Conservation (phyloP, 352 stramenopile genomes). For the Poterioochromonas sp. region DNA sequence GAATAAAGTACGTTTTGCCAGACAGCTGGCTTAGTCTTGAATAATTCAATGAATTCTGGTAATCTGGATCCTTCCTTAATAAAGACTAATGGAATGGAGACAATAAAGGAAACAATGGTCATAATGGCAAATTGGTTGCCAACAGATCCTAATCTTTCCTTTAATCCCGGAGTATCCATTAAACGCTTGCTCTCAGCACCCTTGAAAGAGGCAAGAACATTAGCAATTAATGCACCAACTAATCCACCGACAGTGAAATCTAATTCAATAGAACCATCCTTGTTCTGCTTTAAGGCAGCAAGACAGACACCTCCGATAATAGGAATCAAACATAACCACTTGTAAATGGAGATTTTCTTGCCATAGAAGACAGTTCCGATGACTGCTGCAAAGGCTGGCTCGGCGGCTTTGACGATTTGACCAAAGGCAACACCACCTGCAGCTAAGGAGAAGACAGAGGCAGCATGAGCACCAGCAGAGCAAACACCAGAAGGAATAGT, state of each 20-base stretch:
- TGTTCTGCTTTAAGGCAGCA: slow-evolving; percentile 46
- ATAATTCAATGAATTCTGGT: slow-evolving; percentile 52
- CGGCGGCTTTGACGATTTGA: slow-evolving; percentile 73
- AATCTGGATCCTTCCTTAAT: slow-evolving; percentile 51
- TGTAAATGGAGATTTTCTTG: slow-evolving; percentile 42
- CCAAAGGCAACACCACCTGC: slow-evolving; percentile 68
- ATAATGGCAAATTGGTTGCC: slow-evolving; percentile 67
- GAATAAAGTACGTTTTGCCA: slow-evolving; percentile 57
- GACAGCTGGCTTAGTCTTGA: slow-evolving; percentile 55
- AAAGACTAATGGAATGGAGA: slow-evolving; percentile 56
- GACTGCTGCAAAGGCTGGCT: slow-evolving; percentile 67
- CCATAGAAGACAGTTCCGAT: slow-evolving; percentile 58
- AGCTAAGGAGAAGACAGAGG: slow-evolving; percentile 61
- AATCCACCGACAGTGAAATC: slow-evolving; percentile 65
- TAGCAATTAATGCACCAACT: slow-evolving; percentile 58
- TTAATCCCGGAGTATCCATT: slow-evolving; percentile 62
- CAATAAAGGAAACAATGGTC: slow-evolving; percentile 58
- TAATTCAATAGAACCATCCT: slow-evolving; percentile 45
- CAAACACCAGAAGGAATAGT: slow-evolving; percentile 56
- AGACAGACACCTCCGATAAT: slow-evolving; percentile 63
- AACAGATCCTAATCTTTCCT: slow-evolving; percentile 60
- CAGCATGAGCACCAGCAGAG: slow-evolving; percentile 50
- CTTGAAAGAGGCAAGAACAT: slow-evolving; percentile 62
- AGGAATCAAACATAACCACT: slow-evolving; percentile 60
- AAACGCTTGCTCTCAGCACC: slow-evolving; percentile 69